Evolutionary conservation across 352 stramenopile genomes (phyloP), one percentile per base, ranked within the genome.

Genomic region (Albugo candida): DNA sequence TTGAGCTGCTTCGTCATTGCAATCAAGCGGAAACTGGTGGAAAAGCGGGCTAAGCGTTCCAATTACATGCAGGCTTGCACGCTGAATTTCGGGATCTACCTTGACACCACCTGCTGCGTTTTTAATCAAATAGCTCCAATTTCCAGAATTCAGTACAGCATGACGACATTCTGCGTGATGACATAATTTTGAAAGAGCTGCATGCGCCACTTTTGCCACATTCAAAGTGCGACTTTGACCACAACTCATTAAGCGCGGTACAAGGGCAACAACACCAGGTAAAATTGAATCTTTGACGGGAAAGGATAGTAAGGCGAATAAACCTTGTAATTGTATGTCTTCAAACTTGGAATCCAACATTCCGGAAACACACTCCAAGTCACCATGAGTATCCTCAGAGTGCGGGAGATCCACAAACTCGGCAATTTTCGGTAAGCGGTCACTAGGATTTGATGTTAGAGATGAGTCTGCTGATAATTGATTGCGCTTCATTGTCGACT

Each of bases 41-140:
- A 87, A 91, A 55, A 85, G 52, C 54, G 74, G 67, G 38, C 77
- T 87, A 45, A 91, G 66, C 49, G 64, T 82, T 63, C 85, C 74
- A 67, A 91, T 71, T 53, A 91, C 74, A 63, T 80, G 74, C 52
- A 91, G 70, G 63, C 77, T 87, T 49, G 83, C 74, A 45, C 77
- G 72, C 51, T 91, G 77, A 52, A 85, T 65, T 38, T 91, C 77
- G 8, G 72, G 61, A 19, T 70, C 66, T 17, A 91, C 64, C 45
- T 62, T 53, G 6, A 62, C 56, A 11, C 70, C 74, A 11, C 76
- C 76, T 10, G 66, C 72, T 8, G 77, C 77, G 40, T 65, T 80
- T 56, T 80, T 59, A 6, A 91, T 69, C 52, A 91, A 82, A 51
- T 86, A 83, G 55, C 87, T 62, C 77, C 77, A 91, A 20, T 75